A percentile compares a stretch with the other conserved stretches of the same genome.
Conservation (phyloP, 2,329 filamentous ascomycete genomes). For the Colletotrichum neosansevieriae region DNA sequence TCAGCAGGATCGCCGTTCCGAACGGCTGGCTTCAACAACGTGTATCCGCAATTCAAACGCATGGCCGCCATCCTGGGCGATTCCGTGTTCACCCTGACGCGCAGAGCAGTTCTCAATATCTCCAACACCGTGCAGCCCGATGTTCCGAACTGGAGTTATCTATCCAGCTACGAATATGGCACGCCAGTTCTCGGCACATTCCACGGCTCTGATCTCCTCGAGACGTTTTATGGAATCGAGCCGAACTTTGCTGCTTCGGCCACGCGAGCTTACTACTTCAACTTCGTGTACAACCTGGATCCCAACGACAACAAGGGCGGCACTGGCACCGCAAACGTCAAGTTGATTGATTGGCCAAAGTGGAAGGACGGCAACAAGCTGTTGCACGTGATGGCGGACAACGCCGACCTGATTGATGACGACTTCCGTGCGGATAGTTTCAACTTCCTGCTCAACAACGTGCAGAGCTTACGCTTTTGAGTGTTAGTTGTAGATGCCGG, state of each 20-base stretch:
- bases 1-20: slow-evolving; percentile 70
- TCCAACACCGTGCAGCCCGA: slow-evolving; percentile 54
- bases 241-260: slow-evolving; percentile 60
- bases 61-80: slow-evolving; percentile 73
- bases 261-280: slow-evolving; percentile 68
- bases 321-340: slow-evolving; percentile 10
- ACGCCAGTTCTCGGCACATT: slow-evolving; percentile 73
- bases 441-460: slow-evolving; percentile 37
- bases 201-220: slow-evolving; percentile 69
- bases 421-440: slow-evolving; percentile 41
- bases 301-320: slow-evolving; percentile 61
- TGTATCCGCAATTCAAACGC: slow-evolving; percentile 75
- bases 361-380: slow-evolving; percentile 58
- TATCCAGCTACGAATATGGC: slow-evolving; percentile 69
- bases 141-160: slow-evolving; percentile 70
- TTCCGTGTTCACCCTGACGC: slow-evolving; percentile 62
- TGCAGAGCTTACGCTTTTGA: slow-evolving; percentile 29
- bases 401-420: slow-evolving; percentile 38
- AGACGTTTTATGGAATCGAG: slow-evolving; percentile 65
- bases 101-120: slow-evolving; percentile 58
- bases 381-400: slow-evolving; percentile 41
- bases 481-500: background rate
- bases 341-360: slow-evolving; percentile 45
- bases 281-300: slow-evolving; percentile 68
- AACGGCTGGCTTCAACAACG: slow-evolving; percentile 67